phyloP scores from a whole-genome alignment of 306 rosid genomes.

The Luffa aegyptiaca region DNA sequence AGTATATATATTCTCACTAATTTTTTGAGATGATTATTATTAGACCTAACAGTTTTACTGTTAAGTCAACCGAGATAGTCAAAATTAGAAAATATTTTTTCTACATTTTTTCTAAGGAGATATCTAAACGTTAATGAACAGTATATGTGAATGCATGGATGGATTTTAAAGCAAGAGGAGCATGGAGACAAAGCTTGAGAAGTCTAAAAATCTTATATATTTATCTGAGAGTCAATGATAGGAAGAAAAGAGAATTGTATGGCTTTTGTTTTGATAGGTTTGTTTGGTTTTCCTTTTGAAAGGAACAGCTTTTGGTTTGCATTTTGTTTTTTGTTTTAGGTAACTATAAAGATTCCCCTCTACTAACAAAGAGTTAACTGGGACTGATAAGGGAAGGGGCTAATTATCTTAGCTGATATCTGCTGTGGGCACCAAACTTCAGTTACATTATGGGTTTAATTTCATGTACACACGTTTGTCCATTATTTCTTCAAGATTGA shows the following conservation, averaged over 20 bases:
- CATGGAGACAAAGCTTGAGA: background rate
- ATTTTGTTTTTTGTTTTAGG: background rate
- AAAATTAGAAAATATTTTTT: background rate
- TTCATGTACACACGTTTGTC: background rate
- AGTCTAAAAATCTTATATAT: background rate
- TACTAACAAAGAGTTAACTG: background rate
- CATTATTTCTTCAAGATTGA: slow-evolving; percentile 2
- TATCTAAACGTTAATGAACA: background rate
- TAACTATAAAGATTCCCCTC: background rate
- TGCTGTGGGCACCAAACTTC: background rate
- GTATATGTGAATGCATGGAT: background rate
- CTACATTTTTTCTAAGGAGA: background rate
- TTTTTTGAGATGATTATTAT: background rate
- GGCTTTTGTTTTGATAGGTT: background rate
- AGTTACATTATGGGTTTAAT: background rate
- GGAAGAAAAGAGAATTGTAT: background rate
- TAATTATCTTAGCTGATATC: background rate
- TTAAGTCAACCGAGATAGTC: background rate
- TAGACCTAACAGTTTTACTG: background rate
- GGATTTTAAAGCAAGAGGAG: background rate
- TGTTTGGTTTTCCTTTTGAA: background rate
- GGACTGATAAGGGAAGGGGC: background rate
- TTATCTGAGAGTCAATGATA: background rate
- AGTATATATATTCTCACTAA: background rate
- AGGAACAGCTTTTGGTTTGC: background rate